Base-by-base conservation (phyloP, 768 basidiomycete genomes). In the Coprinopsis strossmayeri region DNA sequence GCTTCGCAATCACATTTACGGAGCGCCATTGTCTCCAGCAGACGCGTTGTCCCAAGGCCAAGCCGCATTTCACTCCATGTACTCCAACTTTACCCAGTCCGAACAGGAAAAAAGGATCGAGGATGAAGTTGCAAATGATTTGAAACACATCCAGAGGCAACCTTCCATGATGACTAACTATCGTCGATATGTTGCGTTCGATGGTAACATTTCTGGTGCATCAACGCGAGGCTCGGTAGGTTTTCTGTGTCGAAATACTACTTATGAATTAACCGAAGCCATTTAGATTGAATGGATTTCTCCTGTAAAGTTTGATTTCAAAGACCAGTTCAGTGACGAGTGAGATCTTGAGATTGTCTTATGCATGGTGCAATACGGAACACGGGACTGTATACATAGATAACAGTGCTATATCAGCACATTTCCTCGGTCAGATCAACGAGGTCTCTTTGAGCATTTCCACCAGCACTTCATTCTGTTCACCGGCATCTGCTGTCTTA, bases 131-230 rank as follows among this genome's bases (percentile, higher is more conserved):
- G 59, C 64, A 2, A 60, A 64, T 15, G 79, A 84, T 53, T 57
- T 88, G 54, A 51, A 59, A 23, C 57, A 55, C 34, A 76, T 87
- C 69, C 82, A 84, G 55, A 61, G 64, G 37, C 84, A 88, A 51
- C 84, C 82, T n/a, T 62, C 56, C 20, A 67, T 87, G 28, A 80
- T 84, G 76, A 64, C 70, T 40, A 57, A 69, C 25, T 81, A 82
- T 57, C 76, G 87, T 23, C 77, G 87, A 23, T 89, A 77, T 62
- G 78, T 85, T 10, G 70, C 85, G 1, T 64, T 55, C 35, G 18
- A 7, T 9, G 17, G 35, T 18, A 38, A 18, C 18, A 18, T 5
- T 38, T 7, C 5, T 5, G 17, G 18, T 11, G 35, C 9, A 38
- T 11, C 17, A 9, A 11, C 9, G 17, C 3, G 10, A 32, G 28